These are phyloP conservation scores for Mycena crocata DNA, from an alignment of 768 basidiomycete genomes.

Conservation along the genomic window DNA sequence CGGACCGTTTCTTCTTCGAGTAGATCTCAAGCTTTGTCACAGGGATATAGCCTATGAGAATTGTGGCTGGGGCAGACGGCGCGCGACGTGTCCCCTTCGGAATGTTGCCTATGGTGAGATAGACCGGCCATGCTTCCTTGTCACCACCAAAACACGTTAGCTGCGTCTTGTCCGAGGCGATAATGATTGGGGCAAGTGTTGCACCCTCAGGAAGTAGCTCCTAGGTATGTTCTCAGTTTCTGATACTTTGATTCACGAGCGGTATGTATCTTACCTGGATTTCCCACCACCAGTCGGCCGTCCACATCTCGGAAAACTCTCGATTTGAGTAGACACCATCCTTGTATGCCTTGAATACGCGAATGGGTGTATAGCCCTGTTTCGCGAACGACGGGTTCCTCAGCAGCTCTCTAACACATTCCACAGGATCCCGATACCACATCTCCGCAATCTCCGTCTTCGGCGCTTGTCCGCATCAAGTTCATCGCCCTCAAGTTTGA, in stretches of 20 bases:
- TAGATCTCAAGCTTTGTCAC: conserved; percentile 45
- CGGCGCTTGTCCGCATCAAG: conserved; percentile 15
- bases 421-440: conserved; percentile 40
- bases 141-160: conserved; percentile 46
- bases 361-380: conserved; percentile 39
- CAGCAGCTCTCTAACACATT: conserved; percentile 37
- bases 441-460: conserved; percentile 35
- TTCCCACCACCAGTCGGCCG: conserved; percentile 48
- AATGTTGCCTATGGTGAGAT: conserved; percentile 49
- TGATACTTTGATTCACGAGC: background rate
- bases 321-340: conserved; percentile 15
- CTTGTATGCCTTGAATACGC: conserved; percentile 19
- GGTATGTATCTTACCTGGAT: conserved; percentile 36
- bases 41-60: conserved; percentile 50
- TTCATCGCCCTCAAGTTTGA: conserved; percentile 35
- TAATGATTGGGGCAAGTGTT: conserved; percentile 43
- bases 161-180: conserved; percentile 49
- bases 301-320: conserved; percentile 43
- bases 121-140: conserved; percentile 49
- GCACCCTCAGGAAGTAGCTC: conserved; percentile 17
- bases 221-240: no score
- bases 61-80: conserved; percentile 37
- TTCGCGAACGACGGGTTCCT: conserved; percentile 41
- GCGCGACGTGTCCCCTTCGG: conserved; percentile 37
- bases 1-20: conserved; percentile 26